A percentile compares a stretch with the other conserved stretches of the same genome.
These are phyloP conservation scores for Zanthoxylum bungeanum DNA, from an alignment of 345 rosid genomes.

Conservation along the genomic window DNA sequence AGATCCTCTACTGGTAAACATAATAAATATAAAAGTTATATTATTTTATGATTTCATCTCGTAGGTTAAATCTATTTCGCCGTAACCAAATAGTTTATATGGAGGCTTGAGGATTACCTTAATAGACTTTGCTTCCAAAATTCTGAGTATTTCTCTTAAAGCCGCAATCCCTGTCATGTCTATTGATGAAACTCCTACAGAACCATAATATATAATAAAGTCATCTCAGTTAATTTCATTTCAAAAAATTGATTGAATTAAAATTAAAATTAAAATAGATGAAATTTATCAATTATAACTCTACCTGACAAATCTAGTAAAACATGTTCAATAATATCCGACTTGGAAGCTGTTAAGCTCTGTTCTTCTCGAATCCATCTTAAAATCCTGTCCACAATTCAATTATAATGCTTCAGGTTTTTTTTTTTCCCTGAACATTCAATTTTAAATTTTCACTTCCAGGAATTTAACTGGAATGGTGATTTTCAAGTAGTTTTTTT, in stretches of 20 bases:
- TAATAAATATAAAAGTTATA: no score
- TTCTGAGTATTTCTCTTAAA: conserved; percentile 53
- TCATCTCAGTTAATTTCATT: background rate
- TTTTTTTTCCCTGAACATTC: background rate
- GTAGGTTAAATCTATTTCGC: no score
- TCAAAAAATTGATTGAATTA: no score
- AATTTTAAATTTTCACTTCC: background rate
- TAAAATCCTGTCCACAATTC: conserved; percentile 36
- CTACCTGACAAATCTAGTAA: conserved; percentile 73
- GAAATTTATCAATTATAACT: background rate
- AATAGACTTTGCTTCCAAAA: conserved; percentile 32
- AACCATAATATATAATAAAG: background rate
- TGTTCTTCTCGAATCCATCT: conserved; percentile 66
- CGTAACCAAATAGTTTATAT: no score
- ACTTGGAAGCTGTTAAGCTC: conserved; percentile 18
- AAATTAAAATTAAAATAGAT: no score
- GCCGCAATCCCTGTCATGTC: conserved; percentile 78
- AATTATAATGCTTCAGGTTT: background rate
- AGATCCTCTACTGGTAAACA: no score
- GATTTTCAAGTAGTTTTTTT: no score
- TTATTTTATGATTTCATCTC: no score
- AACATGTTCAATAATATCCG: conserved; percentile 46
- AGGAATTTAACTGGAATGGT: no score
- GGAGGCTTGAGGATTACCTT: conserved; percentile 36
- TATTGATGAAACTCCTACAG: conserved; percentile 62